These are phyloP conservation scores for Candida adriatica DNA, from an alignment of 805 yeast species.

Conservation along the genomic window DNA sequence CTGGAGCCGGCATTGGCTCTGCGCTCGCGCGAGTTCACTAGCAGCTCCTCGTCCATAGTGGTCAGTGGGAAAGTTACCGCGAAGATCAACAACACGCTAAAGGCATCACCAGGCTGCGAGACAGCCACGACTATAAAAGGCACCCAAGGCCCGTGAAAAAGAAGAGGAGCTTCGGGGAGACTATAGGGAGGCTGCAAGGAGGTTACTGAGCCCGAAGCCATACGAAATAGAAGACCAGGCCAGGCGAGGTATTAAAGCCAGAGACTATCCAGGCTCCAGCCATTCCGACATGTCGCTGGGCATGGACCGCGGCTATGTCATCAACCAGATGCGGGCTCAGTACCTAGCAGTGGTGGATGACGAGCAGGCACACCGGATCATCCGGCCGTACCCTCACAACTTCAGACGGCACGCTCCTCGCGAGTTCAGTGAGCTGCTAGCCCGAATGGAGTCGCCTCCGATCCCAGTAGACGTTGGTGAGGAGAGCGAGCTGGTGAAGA, in stretches of 20 bases:
- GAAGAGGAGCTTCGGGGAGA: too few species aligned
- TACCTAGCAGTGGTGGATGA: slow-evolving; percentile 15
- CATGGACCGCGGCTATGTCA: slow-evolving; percentile 6
- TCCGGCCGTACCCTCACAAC: slow-evolving; percentile 14
- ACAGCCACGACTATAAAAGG: too few species aligned
- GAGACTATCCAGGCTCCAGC: too few species aligned
- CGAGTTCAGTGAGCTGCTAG: slow-evolving; percentile 11
- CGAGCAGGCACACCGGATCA: slow-evolving; percentile 21
- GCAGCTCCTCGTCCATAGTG: slow-evolving; percentile 32
- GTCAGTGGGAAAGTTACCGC: too few species aligned
- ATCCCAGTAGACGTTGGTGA: slow-evolving; percentile 24
- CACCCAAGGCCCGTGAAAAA: too few species aligned
- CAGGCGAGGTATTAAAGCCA: too few species aligned
- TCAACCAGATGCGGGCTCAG: slow-evolving; percentile 20
- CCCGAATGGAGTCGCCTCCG: slow-evolving; percentile 23
- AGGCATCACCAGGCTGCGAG: too few species aligned
- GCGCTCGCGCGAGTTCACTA: slow-evolving; percentile 68
- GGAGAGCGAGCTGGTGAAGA: slow-evolving; percentile 11
- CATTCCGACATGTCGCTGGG: slow-evolving; percentile 21
- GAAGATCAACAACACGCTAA: too few species aligned
- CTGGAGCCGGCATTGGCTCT: slow-evolving; percentile 90
- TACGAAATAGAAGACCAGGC: too few species aligned
- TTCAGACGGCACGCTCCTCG: slow-evolving; percentile 1
- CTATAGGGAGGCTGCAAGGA: too few species aligned
- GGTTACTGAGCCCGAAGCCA: too few species aligned